Evolutionary conservation across 1,284 basidiomycete species (phyloP).

Genomic region (Sphagnurus paluster): DNA sequence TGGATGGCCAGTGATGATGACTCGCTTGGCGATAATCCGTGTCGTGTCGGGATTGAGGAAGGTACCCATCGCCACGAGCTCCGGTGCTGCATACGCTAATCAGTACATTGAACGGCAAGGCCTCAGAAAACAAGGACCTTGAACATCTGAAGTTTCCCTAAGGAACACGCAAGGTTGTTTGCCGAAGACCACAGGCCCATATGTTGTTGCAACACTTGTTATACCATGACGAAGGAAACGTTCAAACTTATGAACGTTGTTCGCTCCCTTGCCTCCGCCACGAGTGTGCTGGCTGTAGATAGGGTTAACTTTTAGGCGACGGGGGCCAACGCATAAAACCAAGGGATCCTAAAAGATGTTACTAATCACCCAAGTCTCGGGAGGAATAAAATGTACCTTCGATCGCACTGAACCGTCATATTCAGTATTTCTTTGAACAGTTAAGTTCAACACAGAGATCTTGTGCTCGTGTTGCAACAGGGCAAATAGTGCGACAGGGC

Average conservation of each 20-base stretch:
- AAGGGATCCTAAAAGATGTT: slow-evolving; percentile 70
- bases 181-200: slow-evolving; percentile 90
- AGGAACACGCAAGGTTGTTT: slow-evolving; percentile 79
- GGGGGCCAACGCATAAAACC: slow-evolving; percentile 86
- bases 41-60: slow-evolving; percentile 91
- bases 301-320: slow-evolving; percentile 83
- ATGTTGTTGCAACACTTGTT: slow-evolving; percentile 84
- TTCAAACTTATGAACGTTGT: slow-evolving; percentile 98
- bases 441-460: slow-evolving; percentile 90
- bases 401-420: slow-evolving; percentile 87
- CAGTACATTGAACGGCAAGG: slow-evolving; percentile 1
- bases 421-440: slow-evolving; percentile 94
- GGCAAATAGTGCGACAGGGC: slow-evolving; percentile 78
- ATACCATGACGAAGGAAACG: slow-evolving; percentile 85
- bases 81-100: slow-evolving; percentile 54
- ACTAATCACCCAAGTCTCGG: background rate
- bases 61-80: slow-evolving; percentile 89
- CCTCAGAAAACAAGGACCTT: slow-evolving; percentile 47
- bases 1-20: slow-evolving; percentile 93
- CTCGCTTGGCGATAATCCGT: slow-evolving; percentile 89
- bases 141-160: slow-evolving; percentile 60
- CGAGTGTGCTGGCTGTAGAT: slow-evolving; percentile 92
- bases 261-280: slow-evolving; percentile 86
- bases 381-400: slow-evolving; percentile 57
- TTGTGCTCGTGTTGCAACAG: slow-evolving; percentile 97